Base-by-base conservation (phyloP, 495 filamentous ascomycete genomes). In the Umbilicaria muhlenbergii region DNA sequence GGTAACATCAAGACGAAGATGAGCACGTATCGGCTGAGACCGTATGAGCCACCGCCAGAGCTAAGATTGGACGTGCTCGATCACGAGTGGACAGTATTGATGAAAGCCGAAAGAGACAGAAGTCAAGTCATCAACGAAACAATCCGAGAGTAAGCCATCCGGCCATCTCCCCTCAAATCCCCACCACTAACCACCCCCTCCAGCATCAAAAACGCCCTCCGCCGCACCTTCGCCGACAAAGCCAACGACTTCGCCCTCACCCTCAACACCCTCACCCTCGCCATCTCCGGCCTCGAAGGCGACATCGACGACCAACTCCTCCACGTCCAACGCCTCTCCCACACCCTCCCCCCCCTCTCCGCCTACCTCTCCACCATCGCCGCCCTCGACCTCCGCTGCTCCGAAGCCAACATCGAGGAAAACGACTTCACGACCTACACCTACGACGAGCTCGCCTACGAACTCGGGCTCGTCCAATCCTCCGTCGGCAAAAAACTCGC, bases 1-100 rank as follows among this genome's bases (percentile, higher is more conserved):
- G 92, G 91, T n/a, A 98, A 98, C 53, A 95, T 98, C 67, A 95
- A 94, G 65, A 96, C 91, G 0, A 98, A 98, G 64, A 69, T 98
- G 51, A 83, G 82, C 48, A 98, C 91, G 18, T 98, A 98, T 58
- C 76, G 87, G 34, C 67, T 98, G 33, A 76, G 86, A 53, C 75
- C 88, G 3, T 98, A 96, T 51, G 81, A 93, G 19, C 91, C 91
- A 35, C 92, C 92, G 10, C 62, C 70, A 40, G 80, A 91, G 46
- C 61, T 95, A 32, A 78, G 75, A 39, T 58, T 88, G 38, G 87
- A 92, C 39, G 75, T 77, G 10, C 71, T 88, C 47, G 91, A 96
- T 44, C 58, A 63, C 33, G 83, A 89, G 49, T 98, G 91, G 91
- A 68, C 73, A 15, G 68, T 58, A 18, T 58, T 96, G 47, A 77